Evolutionary conservation across 176 grass and related monocot species (phyloP).

Genomic region (Dendrocalamus sinicus): DNA sequence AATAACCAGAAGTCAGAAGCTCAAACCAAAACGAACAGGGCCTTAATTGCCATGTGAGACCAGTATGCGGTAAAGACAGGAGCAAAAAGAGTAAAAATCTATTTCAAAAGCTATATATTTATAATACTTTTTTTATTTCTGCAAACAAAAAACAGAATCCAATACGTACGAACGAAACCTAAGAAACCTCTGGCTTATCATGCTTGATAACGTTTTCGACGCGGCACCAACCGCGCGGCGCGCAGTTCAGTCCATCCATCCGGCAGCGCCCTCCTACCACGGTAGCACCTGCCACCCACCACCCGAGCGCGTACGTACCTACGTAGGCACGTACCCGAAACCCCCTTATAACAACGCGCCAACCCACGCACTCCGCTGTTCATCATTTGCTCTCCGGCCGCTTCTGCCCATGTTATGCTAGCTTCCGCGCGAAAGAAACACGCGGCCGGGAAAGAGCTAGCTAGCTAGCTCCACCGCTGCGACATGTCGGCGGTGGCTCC

Average conservation of each 20-base stretch:
- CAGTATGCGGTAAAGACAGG: accelerated
- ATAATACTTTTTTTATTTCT: too few species aligned
- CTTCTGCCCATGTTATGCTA: not conserved
- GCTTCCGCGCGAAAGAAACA: not conserved
- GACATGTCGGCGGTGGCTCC: constrained; percentile 44
- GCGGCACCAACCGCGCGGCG: constrained; percentile 24
- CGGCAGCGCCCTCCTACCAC: not conserved
- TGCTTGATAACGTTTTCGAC: not conserved
- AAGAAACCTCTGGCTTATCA: too few species aligned
- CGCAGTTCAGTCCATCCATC: not conserved
- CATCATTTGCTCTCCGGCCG: not conserved
- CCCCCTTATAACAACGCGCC: constrained; percentile 28
- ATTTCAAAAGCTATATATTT: too few species aligned
- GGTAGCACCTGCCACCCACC: constrained; percentile 25
- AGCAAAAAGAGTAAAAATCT: too few species aligned
- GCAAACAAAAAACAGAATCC: too few species aligned
- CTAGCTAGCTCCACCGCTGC: not conserved
- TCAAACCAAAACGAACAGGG: too few species aligned
- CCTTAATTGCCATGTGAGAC: not conserved
- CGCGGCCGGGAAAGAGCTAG: not conserved
- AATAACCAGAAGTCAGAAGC: too few species aligned
- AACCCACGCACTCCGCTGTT: not conserved
- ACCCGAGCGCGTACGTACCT: not conserved
- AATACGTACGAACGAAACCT: too few species aligned
- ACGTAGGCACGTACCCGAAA: not conserved